Conservation (phyloP, 768 basidiomycete genomes). For the Russula foetens region DNA sequence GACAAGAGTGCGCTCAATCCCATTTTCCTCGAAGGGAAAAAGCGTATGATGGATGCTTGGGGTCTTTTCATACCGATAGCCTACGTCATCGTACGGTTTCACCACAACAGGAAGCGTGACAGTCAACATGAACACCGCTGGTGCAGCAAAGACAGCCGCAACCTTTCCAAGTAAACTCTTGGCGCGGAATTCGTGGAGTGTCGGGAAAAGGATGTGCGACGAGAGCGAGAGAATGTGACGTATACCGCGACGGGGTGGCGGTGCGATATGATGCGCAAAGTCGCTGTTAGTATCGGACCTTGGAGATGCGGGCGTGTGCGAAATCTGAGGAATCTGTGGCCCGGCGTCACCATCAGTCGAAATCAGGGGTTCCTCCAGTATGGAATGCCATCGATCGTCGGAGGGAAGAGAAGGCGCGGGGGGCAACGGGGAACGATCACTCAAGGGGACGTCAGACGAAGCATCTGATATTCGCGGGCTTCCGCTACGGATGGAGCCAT, state of each 20-base stretch:
- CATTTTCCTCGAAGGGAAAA: slow-evolving; percentile 71
- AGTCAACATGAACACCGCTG: slow-evolving; percentile 79
- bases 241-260: slow-evolving; percentile 33
- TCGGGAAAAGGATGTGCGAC: slow-evolving; percentile 73
- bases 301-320: slow-evolving; percentile 44
- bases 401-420: slow-evolving; percentile 25
- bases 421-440: slow-evolving; percentile 38
- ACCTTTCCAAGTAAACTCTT: slow-evolving; percentile 68
- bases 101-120: slow-evolving; percentile 88
- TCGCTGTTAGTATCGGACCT: slow-evolving; percentile 38
- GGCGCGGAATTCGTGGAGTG: slow-evolving; percentile 60
- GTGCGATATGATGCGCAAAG: slow-evolving; percentile 40
- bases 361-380: slow-evolving; percentile 12
- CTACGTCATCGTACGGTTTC: slow-evolving; percentile 37
- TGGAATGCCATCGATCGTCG: not conserved
- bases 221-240: slow-evolving; percentile 32
- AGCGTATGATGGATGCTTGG: slow-evolving; percentile 37
- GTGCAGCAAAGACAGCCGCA: slow-evolving; percentile 73
- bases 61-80: slow-evolving; percentile 34
- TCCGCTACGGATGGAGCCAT: slow-evolving; percentile 25
- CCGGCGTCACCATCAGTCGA: slow-evolving; percentile 18
- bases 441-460: slow-evolving; percentile 41
- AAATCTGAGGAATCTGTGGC: slow-evolving; percentile 39
- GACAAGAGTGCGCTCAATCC: slow-evolving; percentile 55
- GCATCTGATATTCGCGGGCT: slow-evolving; percentile 44